Evolutionary conservation across 2,329 filamentous ascomycete genomes (phyloP), one percentile per base, ranked within the genome.

Genomic region (Lachnellula hyalina): DNA sequence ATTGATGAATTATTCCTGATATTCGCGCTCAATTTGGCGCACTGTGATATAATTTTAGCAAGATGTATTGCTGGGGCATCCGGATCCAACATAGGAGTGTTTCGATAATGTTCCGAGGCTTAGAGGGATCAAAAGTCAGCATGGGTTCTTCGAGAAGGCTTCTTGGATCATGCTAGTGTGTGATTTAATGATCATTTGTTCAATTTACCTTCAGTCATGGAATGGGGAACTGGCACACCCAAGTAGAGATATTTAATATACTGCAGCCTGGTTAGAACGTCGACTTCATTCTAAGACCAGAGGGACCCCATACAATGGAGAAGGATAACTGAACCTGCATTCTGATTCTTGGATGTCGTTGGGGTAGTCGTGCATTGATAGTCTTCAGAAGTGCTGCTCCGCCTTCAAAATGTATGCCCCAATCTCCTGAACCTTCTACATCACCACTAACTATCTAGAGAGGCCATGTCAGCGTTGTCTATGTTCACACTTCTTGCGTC

Each of bases 351-450:
- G 52, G 54, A 4, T 32, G 11, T 23, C 21, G 14, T 35, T 48
- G 34, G 17, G 44, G n/a, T 25, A 35, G 38, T 47, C 41, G 47
- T 6, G 54, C 19, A 19, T 21, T 53, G 14, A 63, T 55, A 48
- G 54, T 55, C 23, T 54, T 52, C 28, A 67, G 45, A 4, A 67
- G 48, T 15, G 56, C 59, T 11, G 51, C 51, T 19, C 46, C 62
- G 6, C 62, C 61, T 35, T 63, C 59, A 11, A 65, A 35, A 52
- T 66, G 62, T 19, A 63, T 32, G 4, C 51, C 40, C 54, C 61
- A 61, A n/a, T 32, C 28, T 32, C 48, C 49, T 14, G 32, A 40
- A 6, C 23, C 21, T 47, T 46, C 21, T 40, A 44, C 25, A 12
- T 55, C 51, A 19, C 55, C 52, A 44, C 55, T 62, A n/a, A 58